Conservation (phyloP, 257 asterid species). For the Mitragyna speciosa region DNA sequence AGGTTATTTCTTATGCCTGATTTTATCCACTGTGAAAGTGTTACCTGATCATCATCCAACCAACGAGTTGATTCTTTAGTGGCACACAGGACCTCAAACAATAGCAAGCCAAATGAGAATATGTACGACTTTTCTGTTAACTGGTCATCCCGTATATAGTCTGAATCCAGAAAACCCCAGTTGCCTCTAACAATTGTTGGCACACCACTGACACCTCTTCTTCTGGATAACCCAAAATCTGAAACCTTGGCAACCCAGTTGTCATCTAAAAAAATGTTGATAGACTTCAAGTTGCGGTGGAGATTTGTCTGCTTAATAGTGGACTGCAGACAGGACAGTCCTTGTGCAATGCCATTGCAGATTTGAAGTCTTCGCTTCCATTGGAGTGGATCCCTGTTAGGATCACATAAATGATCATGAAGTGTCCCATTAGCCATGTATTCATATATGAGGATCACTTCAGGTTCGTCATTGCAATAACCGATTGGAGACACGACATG, state of each 20-base stretch:
- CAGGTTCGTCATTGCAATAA: constrained; percentile 44
- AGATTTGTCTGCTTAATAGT: constrained; percentile 46
- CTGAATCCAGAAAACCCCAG: constrained; percentile 52
- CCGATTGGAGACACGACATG: constrained; percentile 53
- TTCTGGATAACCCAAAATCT: constrained; percentile 46
- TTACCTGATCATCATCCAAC: constrained; percentile 57
- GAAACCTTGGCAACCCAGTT: constrained; percentile 59
- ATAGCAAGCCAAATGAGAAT: constrained; percentile 54
- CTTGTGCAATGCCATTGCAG: constrained; percentile 55
- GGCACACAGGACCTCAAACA: constrained; percentile 57
- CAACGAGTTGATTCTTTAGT: constrained; percentile 46
- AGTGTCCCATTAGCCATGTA: constrained; percentile 54
- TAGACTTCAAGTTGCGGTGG: constrained; percentile 51
- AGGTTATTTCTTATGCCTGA: constrained; percentile 40
- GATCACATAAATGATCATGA: constrained; percentile 56
- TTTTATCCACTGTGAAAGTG: constrained; percentile 60
- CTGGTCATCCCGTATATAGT: constrained; percentile 44
- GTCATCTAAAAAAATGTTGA: constrained; percentile 58
- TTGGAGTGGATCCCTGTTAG: constrained; percentile 51
- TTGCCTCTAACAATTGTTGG: constrained; percentile 27
- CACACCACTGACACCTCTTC: constrained; percentile 24
- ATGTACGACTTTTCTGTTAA: constrained; percentile 49
- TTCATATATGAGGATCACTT: constrained; percentile 52
- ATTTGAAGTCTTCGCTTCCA: constrained; percentile 68
- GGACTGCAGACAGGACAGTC: constrained; percentile 49